phyloP scores from a whole-genome alignment of 208 protist genomes.

The Vickermania spadyakhi region DNA sequence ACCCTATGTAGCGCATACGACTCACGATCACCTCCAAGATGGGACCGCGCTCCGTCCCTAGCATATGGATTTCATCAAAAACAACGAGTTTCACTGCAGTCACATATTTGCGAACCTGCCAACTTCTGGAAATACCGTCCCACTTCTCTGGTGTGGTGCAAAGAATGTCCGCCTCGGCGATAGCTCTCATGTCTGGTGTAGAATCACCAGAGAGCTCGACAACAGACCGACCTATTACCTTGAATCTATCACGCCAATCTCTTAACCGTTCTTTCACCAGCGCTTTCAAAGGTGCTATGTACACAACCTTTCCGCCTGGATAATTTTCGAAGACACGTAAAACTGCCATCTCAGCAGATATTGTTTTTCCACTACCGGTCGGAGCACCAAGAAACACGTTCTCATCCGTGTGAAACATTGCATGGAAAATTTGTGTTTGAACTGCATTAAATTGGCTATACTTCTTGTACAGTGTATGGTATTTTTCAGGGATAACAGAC shows the following conservation, averaged over 20 bases:
- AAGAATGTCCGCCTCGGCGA: constrained; percentile 95
- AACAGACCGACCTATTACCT: constrained; percentile 87
- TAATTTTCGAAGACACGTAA: constrained; percentile 90
- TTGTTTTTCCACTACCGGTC: constrained; percentile 98
- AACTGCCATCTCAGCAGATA: constrained; percentile 98
- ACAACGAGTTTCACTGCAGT: constrained; percentile 95
- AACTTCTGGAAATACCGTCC: constrained; percentile 98
- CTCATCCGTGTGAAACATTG: constrained; percentile 97
- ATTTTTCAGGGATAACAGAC: constrained; percentile 80
- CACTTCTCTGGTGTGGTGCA: constrained; percentile 99
- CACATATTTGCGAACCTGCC: constrained; percentile 95
- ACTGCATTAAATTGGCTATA: constrained; percentile 99
- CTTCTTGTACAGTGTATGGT: constrained; percentile 78
- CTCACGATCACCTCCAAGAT: constrained; percentile 99
- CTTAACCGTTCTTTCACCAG: constrained; percentile 98
- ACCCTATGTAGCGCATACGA: constrained; percentile 97
- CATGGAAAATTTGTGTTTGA: constrained; percentile 98
- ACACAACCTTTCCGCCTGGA: constrained; percentile 94
- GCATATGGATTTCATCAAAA: constrained; percentile 99
- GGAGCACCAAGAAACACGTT: constrained; percentile 98
- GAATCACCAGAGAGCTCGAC: constrained; percentile 98
- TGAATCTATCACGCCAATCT: constrained; percentile 95
- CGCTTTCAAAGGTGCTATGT: constrained; percentile 99
- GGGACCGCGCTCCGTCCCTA: constrained; percentile 98
- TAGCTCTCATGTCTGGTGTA: constrained; percentile 89